Percentiles rank a stretch among this genome's conserved stretches.
Conservation (phyloP, 371 early-diverging fungal genomes). For the Nematocida sp. region DNA sequence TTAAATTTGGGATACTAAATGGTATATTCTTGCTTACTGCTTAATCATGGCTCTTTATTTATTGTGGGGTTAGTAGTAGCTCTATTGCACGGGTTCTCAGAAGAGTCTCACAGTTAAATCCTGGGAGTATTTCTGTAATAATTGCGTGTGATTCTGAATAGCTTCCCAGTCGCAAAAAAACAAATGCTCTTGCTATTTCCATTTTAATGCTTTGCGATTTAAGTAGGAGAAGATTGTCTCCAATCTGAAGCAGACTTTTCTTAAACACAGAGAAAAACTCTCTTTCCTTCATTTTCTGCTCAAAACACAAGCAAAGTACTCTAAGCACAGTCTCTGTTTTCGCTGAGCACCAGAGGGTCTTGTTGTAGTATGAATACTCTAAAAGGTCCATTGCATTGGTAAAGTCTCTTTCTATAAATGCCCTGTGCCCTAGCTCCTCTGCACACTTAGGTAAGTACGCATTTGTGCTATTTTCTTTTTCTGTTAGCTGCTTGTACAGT, state of each 20-base stretch:
- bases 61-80: conserved; percentile 15
- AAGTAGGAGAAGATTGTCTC: conserved; percentile 50
- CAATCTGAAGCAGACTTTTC: conserved; percentile 6
- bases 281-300: conserved; percentile 18
- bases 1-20: background rate
- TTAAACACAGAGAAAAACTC: conserved; percentile 40
- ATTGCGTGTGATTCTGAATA: conserved; percentile 28
- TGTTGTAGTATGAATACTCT: conserved; percentile 41
- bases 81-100: conserved; percentile 36
- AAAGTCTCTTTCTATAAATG: conserved; percentile 51
- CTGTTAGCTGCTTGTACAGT: conserved; percentile 13
- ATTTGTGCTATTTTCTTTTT: conserved; percentile 30
- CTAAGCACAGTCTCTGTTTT: conserved; percentile 25
- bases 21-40: background rate
- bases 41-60: background rate
- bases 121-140: conserved; percentile 21
- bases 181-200: conserved; percentile 53
- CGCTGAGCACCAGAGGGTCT: conserved; percentile 29
- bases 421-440: conserved; percentile 49
- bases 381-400: conserved; percentile 36
- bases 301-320: conserved; percentile 52
- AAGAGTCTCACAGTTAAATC: conserved; percentile 37
- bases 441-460: conserved; percentile 11
- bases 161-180: conserved; percentile 37
- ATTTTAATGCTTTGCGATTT: conserved; percentile 28